Percentiles rank a stretch among this genome's conserved stretches.
Conservation (phyloP, 495 filamentous ascomycete species). For the Viridothelium virens region DNA sequence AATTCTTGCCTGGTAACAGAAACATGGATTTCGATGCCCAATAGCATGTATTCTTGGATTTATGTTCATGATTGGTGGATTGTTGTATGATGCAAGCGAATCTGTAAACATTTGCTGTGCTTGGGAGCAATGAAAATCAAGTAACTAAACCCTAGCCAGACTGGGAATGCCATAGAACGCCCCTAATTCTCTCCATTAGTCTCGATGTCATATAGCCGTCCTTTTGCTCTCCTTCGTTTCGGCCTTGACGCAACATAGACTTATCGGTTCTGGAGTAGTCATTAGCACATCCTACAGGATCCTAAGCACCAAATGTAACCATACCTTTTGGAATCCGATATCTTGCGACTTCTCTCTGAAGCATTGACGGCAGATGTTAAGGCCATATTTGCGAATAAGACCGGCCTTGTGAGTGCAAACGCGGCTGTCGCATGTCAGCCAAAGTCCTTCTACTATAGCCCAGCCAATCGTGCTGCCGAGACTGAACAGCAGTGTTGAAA, state of each 20-base stretch:
- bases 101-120: neutral
- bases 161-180: neutral
- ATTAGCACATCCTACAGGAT: neutral
- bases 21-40: neutral
- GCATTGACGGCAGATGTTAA: conserved; percentile 99
- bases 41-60: neutral
- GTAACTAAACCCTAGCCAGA: neutral
- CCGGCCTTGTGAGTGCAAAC: conserved; percentile 92
- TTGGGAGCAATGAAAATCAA: neutral
- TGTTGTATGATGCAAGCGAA: neutral
- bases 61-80: neutral
- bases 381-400: conserved; percentile 97
- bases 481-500: conserved; percentile 4
- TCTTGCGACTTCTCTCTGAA: conserved; percentile 94
- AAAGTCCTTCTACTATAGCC: conserved; percentile 12
- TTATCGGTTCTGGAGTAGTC: neutral
- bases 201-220: neutral
- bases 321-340: conserved; percentile 97
- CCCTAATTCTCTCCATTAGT: neutral
- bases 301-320: conserved; percentile 17
- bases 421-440: conserved; percentile 48
- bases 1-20: too few species aligned
- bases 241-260: neutral
- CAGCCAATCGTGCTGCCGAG: neutral
- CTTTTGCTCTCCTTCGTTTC: neutral